Conservation (phyloP, 2,329 filamentous ascomycete species). For the Canariomyces notabilis region DNA sequence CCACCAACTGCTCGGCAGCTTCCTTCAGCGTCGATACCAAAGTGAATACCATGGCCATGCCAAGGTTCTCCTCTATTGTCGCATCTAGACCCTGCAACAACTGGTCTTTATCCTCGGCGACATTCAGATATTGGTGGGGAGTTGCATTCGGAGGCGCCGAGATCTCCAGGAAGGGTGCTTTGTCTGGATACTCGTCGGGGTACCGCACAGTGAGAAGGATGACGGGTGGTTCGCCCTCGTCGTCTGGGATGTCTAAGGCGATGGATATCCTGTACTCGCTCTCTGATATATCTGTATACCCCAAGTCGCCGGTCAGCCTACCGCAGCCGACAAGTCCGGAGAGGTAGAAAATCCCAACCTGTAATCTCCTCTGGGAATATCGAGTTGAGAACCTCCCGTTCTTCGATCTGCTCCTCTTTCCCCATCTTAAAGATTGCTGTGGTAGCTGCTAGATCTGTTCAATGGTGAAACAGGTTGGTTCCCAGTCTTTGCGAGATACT, state of each 20-base stretch:
- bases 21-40: conserved; percentile 86
- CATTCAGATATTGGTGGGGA: conserved; percentile 67
- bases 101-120: conserved; percentile 70
- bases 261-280: conserved; percentile 84
- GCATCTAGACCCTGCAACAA: conserved; percentile 68
- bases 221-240: conserved; percentile 61
- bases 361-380: conserved; percentile 98
- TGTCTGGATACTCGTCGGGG: conserved; percentile 86
- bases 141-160: conserved; percentile 65
- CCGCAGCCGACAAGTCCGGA: neutral
- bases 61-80: conserved; percentile 84
- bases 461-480: neutral
- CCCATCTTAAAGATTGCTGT: conserved; percentile 44
- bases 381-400: conserved; percentile 94
- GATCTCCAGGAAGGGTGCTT: conserved; percentile 76
- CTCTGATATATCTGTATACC: conserved; percentile 73
- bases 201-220: conserved; percentile 83
- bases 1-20: conserved; percentile 77
- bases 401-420: conserved; percentile 86
- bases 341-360: conserved; percentile 44
- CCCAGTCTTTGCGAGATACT: no score
- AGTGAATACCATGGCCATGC: conserved; percentile 97
- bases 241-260: conserved; percentile 69
- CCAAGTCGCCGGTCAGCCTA: conserved; percentile 3
- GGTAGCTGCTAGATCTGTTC: neutral